A percentile compares a stretch with the other conserved stretches of the same genome.
phyloP scores from a whole-genome alignment of 129 eudicot genomes.

The Helianthus tuberosus region DNA sequence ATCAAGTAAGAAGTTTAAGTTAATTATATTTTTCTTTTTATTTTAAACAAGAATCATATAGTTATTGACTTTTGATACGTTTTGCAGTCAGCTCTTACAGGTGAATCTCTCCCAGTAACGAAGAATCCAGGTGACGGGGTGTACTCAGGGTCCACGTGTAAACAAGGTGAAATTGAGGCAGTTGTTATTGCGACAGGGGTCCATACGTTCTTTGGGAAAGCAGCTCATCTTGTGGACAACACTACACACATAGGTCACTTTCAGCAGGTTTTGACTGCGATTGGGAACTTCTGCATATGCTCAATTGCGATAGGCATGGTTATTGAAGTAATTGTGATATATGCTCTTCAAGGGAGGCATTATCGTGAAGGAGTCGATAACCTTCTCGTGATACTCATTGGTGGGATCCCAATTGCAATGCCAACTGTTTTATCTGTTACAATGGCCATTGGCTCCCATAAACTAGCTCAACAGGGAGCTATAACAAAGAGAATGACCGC shows the following conservation, averaged over 20 bases:
- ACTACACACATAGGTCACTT: constrained; percentile 59
- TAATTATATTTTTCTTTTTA: not conserved
- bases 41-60: not conserved
- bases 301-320: constrained; percentile 58
- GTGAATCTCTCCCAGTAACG: constrained; percentile 61
- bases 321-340: constrained; percentile 44
- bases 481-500: constrained; percentile 68
- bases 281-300: constrained; percentile 63
- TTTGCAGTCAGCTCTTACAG: constrained; percentile 58
- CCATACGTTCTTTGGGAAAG: constrained; percentile 59
- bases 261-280: constrained; percentile 59
- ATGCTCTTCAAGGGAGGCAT: constrained; percentile 29
- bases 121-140: constrained; percentile 64
- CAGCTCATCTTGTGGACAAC: constrained; percentile 65
- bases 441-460: constrained; percentile 66
- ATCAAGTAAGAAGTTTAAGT: constrained; percentile 41
- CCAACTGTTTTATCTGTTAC: constrained; percentile 61
- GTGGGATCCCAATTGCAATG: constrained; percentile 68
- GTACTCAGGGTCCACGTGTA: constrained; percentile 61
- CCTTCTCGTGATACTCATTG: constrained; percentile 62
- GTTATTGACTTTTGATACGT: constrained; percentile 6
- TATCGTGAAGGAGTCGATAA: constrained; percentile 53
- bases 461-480: constrained; percentile 65
- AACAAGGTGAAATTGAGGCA: constrained; percentile 64
- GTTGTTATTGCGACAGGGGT: constrained; percentile 60